Conservation (phyloP, 768 basidiomycete species). For the Auriculariales sp. region DNA sequence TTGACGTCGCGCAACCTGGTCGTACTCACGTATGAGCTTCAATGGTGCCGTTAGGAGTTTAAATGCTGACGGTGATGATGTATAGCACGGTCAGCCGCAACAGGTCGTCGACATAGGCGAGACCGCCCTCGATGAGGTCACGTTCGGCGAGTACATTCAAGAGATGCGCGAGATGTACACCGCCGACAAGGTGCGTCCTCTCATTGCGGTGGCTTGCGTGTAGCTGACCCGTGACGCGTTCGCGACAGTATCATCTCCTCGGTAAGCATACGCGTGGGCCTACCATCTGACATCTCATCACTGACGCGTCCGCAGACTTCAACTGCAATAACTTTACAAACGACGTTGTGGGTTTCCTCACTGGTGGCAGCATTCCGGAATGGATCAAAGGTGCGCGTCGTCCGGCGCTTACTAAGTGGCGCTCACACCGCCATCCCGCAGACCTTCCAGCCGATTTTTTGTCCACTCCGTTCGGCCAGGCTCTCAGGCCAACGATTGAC, state of each 20-base stretch:
- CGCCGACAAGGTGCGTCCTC: slow-evolving; percentile 58
- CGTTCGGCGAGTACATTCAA: slow-evolving; percentile 69
- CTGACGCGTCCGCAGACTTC: slow-evolving; percentile 41
- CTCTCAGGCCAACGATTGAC: slow-evolving; percentile 82
- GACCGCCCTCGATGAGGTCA: slow-evolving; percentile 69
- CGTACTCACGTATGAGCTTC: slow-evolving; percentile 55
- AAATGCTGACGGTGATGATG: not conserved
- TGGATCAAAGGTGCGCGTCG: slow-evolving; percentile 58
- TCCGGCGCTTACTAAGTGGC: not conserved
- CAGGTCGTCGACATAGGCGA: slow-evolving; percentile 62
- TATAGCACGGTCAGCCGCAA: slow-evolving; percentile 63
- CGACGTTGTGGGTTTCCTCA: slow-evolving; percentile 76
- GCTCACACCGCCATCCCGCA: slow-evolving; percentile 13
- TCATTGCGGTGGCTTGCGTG: not conserved
- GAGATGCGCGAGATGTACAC: slow-evolving; percentile 73
- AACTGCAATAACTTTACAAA: slow-evolving; percentile 95
- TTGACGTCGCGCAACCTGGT: slow-evolving; percentile 55
- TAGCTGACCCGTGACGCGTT: not conserved
- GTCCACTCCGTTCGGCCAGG: slow-evolving; percentile 76
- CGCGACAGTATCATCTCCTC: slow-evolving; percentile 67
- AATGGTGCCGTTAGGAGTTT: not conserved
- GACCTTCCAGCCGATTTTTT: slow-evolving; percentile 75
- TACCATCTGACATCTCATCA: slow-evolving; percentile 14
- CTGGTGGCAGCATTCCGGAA: slow-evolving; percentile 63
- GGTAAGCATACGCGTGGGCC: slow-evolving; percentile 25